Percentiles rank a stretch among this genome's conserved stretches.
Evolutionary conservation across 192 early-diverging fungal species (phyloP).

Genomic region (Linnemannia elongata): DNA sequence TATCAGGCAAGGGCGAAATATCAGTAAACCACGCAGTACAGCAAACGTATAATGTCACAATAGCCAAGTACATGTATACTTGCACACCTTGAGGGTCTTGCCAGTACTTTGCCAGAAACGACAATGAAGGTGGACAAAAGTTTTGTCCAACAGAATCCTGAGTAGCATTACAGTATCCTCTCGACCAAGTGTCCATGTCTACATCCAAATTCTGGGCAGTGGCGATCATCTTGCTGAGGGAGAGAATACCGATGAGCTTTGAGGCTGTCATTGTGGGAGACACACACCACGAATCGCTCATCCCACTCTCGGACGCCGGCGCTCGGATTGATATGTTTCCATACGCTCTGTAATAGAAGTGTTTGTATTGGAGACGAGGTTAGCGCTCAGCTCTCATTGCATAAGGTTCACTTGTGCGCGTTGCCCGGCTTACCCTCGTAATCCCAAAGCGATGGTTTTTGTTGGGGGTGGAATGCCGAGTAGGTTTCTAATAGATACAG

Average conservation of each 20-base stretch:
- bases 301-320: slow-evolving; percentile 45
- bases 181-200: slow-evolving; percentile 59
- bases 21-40: not conserved
- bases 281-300: slow-evolving; percentile 65
- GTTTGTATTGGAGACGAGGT: too few species aligned
- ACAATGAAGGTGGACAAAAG: slow-evolving; percentile 74
- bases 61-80: not conserved
- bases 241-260: slow-evolving; percentile 73
- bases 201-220: slow-evolving; percentile 22
- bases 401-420: not conserved
- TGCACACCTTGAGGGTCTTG: slow-evolving; percentile 80
- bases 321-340: slow-evolving; percentile 75
- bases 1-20: slow-evolving; percentile 8
- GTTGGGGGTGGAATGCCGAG: slow-evolving; percentile 40
- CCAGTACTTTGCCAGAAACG: slow-evolving; percentile 85
- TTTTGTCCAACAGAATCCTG: slow-evolving; percentile 61
- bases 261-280: slow-evolving; percentile 77
- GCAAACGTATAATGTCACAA: not conserved
- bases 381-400: not conserved
- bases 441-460: slow-evolving; percentile 58
- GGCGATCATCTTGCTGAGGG: slow-evolving; percentile 37
- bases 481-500: slow-evolving; percentile 30
- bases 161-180: slow-evolving; percentile 67
- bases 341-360: slow-evolving; percentile 63
- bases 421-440: slow-evolving; percentile 62